phyloP scores from a whole-genome alignment of 2,329 filamentous ascomycete genomes.

The Phyllosticta paracitricarpa region DNA sequence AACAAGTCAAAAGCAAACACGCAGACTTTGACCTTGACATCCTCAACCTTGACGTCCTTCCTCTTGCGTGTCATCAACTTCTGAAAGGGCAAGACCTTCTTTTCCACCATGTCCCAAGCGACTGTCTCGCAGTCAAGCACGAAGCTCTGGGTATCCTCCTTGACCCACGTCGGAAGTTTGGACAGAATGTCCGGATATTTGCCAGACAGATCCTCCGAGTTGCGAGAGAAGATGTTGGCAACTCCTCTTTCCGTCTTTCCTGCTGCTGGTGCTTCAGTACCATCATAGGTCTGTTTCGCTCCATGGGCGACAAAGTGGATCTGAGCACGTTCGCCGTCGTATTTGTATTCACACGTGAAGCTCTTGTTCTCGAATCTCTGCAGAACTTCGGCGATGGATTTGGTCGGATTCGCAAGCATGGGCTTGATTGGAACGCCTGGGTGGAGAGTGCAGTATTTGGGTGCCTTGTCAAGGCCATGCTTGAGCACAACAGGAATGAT shows the following conservation, averaged over 20 bases:
- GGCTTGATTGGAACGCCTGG: conserved; percentile 93
- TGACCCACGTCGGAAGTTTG: conserved; percentile 83
- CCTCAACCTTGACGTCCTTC: conserved; percentile 92
- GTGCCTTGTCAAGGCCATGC: conserved; percentile 73
- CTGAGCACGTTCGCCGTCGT: conserved; percentile 95
- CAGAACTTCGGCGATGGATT: conserved; percentile 93
- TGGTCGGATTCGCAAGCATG: conserved; percentile 97
- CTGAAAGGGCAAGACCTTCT: conserved; percentile 94
- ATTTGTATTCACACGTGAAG: conserved; percentile 99
- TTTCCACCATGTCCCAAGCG: conserved; percentile 88
- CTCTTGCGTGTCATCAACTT: conserved; percentile 96
- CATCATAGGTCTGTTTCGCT: conserved; percentile 53
- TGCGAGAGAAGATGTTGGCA: conserved; percentile 89
- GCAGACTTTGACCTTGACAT: conserved; percentile 93
- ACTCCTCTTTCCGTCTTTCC: conserved; percentile 64
- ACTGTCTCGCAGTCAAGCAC: conserved; percentile 98
- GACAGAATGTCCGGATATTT: conserved; percentile 94
- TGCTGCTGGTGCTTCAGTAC: conserved; percentile 45
- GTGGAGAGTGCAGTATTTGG: conserved; percentile 78
- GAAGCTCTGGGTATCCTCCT: conserved; percentile 81
- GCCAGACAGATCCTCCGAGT: conserved; percentile 92
- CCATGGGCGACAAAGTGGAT: conserved; percentile 93
- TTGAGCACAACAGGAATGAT: conserved; percentile 85
- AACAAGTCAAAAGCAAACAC: conserved; percentile 94
- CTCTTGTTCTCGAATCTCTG: conserved; percentile 92